Conservation (phyloP, 2,329 filamentous ascomycete genomes). For the Didymella sp. region DNA sequence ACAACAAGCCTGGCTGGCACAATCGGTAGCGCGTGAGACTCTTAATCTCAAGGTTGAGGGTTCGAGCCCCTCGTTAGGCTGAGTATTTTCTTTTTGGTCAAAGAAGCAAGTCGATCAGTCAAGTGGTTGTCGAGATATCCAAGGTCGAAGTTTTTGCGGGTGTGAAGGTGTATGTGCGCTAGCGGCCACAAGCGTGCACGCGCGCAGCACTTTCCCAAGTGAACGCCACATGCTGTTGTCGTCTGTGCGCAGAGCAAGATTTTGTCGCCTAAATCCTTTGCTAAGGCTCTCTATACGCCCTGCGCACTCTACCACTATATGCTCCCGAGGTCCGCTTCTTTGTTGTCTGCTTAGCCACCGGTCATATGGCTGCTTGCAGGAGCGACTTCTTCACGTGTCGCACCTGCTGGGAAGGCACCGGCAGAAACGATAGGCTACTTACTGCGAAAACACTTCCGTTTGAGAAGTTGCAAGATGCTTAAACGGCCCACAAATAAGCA, state of each 20-base stretch:
- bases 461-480: neutral
- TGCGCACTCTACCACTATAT: neutral
- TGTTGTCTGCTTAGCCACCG: conserved; percentile 1
- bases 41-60: conserved; percentile 24
- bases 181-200: neutral
- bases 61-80: conserved; percentile 19
- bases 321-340: too few species aligned
- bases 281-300: neutral
- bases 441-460: neutral
- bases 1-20: conserved; percentile 17
- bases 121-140: neutral
- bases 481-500: neutral
- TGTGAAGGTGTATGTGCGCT: neutral
- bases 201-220: neutral
- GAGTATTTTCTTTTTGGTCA: neutral
- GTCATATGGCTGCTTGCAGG: neutral
- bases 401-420: neutral
- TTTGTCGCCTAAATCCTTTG: too few species aligned
- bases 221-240: neutral
- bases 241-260: neutral
- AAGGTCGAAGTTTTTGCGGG: neutral
- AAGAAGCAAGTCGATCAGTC: neutral
- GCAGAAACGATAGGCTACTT: neutral
- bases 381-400: neutral
- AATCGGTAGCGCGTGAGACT: conserved; percentile 25